Base-by-base conservation (phyloP, 371 early-diverging fungal species). In the Nematocida ausubeli region DNA sequence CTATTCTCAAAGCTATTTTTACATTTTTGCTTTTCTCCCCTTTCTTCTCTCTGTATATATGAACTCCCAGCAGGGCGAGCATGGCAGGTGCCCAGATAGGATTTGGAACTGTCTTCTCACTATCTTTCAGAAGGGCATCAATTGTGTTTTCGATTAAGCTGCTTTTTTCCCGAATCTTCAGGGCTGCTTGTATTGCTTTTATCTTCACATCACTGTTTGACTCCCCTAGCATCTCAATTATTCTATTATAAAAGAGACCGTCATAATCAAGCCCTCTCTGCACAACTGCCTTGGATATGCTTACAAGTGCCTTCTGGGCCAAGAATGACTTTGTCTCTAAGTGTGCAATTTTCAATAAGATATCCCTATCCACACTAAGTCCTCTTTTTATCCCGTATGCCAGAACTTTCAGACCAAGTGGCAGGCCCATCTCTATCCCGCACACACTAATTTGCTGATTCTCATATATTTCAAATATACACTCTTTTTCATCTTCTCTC, bases 11-110 rank as follows among this genome's bases (percentile, higher is more conserved):
- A 3, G 62, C 22, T n/a, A n/a, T n/a, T n/a, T n/a, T n/a, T 44
- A 44, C 44, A 9, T 44, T 44, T 44, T 44, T 44, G 3, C 26
- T 42, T 44, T n/a, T 28, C 19, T 39, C 42, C n/a, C 2, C 47
- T 24, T 14, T 28, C 22, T 47, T 47, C 5, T 34, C 34, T 34
- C 64, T 47, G 44, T 72, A 72, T 12, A 72, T 24, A 50, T 49
- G 34, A 9, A 75, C n/a, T 4, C 66, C 78, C 32, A 54, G 9
- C 6, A 75, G 57, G 7, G 51, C 26, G 9, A 63, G 66, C 28
- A 75, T 50, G 28, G 68, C 78, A 28, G 78, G 78, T 3, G 78
- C 9, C 66, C 65, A 67, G 6, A 39, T 16, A 22, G 78, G 78
- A 42, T 75, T 75, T 34, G 67, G 66, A 12, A 75, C n/a, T 9